Evolutionary conservation across 2,329 filamentous ascomycete genomes (phyloP), one percentile per base, ranked within the genome.

Genomic region (Coniochaeta sp.): DNA sequence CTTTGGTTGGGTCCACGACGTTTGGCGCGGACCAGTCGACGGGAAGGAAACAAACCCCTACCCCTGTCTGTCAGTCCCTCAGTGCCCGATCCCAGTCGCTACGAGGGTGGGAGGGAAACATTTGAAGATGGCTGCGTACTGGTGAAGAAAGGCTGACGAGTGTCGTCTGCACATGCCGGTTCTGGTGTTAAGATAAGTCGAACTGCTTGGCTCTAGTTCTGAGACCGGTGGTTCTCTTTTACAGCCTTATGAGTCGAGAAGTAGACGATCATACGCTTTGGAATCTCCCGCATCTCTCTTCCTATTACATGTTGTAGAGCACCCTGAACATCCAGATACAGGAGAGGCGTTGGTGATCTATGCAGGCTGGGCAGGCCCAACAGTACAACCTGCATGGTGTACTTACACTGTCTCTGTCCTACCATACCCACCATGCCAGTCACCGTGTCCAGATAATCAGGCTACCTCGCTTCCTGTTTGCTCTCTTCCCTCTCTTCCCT

Each of bases 371-470:
- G 38, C 38, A 42, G 18, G 38, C 38, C 3, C 8, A 42, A 42
- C 38, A 26, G 38, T 42, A 26, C 18, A 42, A 14, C 10, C 38
- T 26, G 38, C 38, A 26, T n/a, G 38, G 38, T 42, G 10, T 3
- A 26, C 38, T 26, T 42, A 31, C 45, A 31, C 45, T 48, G 47
- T 49, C 28, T 26, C 18, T 24, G 31, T 49, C 13, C 47, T 3
- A 49, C 47, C 28, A n/a, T 42, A 26, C 22, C 20, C 20, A 26
- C 38, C 6, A 49, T 49, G 47, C 18, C 47, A 6, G 47, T 16
- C 30, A 49, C 28, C 47, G n/a, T 30, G n/a, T 30, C 16, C 47
- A 49, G 47, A 49, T 35, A 49, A 35, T 30, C 28, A 26, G 16
- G 10, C 30, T 10, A 24, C 27, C 47, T 49, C 30, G 28, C 28